These are phyloP conservation scores for Solanum chaucha DNA, from an alignment of 257 asterid genomes.

Conservation along the genomic window DNA sequence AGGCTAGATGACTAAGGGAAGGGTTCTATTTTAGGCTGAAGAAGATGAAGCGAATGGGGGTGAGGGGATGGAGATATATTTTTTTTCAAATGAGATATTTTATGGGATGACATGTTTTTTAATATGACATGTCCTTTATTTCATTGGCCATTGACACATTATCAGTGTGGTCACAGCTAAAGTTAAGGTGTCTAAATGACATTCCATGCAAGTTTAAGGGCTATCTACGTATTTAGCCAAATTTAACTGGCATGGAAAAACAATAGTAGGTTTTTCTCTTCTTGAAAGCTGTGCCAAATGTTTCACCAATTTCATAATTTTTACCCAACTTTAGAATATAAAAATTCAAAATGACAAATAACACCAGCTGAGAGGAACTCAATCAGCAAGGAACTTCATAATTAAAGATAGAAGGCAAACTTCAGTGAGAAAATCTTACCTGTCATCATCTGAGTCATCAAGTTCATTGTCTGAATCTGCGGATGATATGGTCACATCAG, in stretches of 20 bases:
- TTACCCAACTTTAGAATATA: not conserved
- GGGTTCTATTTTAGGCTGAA: not conserved
- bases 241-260: not conserved
- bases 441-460: constrained; percentile 88
- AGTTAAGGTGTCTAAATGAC: not conserved
- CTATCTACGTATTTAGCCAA: not conserved
- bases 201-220: not conserved
- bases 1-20: not conserved
- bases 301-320: not conserved
- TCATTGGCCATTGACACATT: not conserved
- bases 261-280: not conserved
- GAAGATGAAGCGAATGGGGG: not conserved
- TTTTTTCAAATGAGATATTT: not conserved
- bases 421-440: constrained; percentile 24
- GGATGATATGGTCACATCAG: constrained; percentile 82
- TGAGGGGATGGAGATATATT: not conserved
- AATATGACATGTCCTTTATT: not conserved
- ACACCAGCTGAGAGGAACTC: not conserved
- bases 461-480: constrained; percentile 80
- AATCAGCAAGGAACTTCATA: not conserved
- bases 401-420: not conserved
- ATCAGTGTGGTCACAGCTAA: not conserved
- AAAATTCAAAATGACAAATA: not conserved
- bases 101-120: not conserved
- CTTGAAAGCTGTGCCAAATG: not conserved